A percentile compares a stretch with the other conserved stretches of the same genome.
These are phyloP conservation scores for Tagetes erecta DNA, from an alignment of 129 eudicot genomes.

Conservation along the genomic window DNA sequence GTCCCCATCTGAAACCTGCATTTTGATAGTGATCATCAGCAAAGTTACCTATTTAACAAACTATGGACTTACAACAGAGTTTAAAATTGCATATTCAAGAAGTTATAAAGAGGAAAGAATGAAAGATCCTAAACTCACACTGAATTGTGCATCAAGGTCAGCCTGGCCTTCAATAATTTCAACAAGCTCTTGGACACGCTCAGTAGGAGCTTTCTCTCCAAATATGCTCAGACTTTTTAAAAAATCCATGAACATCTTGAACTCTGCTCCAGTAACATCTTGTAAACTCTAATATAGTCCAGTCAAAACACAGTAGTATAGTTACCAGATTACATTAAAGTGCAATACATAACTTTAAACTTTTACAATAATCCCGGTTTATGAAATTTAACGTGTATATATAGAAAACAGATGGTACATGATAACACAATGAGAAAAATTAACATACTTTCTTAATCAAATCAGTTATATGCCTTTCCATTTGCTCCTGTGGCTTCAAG, in stretches of 20 bases:
- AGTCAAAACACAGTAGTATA: background rate
- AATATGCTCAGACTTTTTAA: conserved; percentile 74
- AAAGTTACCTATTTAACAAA: conserved; percentile 5
- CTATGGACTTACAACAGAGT: background rate
- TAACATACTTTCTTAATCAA: conserved; percentile 71
- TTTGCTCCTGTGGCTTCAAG: conserved; percentile 82
- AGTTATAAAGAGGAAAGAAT: background rate
- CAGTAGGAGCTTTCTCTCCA: conserved; percentile 91
- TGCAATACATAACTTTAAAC: background rate
- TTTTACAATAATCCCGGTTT: background rate
- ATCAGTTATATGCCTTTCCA: conserved; percentile 97
- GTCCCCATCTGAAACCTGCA: conserved; percentile 83
- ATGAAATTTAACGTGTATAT: background rate
- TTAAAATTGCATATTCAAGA: conserved; percentile 2
- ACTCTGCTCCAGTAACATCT: conserved; percentile 92
- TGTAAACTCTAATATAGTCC: conserved; percentile 63
- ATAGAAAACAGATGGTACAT: background rate
- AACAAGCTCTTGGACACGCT: conserved; percentile 74
- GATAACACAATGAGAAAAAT: background rate
- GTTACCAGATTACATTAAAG: background rate
- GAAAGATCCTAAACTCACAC: conserved; percentile 48
- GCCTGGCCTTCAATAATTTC: conserved; percentile 91
- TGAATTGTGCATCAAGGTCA: conserved; percentile 80
- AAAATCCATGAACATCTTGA: conserved; percentile 91
- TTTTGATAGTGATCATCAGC: conserved; percentile 15